Percentiles rank a stretch among this genome's conserved stretches.
These are phyloP conservation scores for Trametes punicea DNA, from an alignment of 768 basidiomycete species.

Conservation along the genomic window DNA sequence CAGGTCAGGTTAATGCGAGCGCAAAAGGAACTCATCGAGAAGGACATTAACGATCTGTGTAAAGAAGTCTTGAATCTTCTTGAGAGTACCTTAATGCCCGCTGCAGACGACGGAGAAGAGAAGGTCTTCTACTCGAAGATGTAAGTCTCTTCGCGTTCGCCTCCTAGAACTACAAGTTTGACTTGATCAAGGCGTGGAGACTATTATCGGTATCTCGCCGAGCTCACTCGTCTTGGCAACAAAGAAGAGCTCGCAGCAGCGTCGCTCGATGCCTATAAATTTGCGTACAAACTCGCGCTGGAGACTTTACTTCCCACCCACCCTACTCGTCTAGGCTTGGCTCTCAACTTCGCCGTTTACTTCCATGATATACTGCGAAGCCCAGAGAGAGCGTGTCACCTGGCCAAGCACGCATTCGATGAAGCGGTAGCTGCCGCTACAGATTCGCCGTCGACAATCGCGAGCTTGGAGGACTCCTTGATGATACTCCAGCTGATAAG, in stretches of 20 bases:
- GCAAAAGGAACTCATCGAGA: slow-evolving; percentile 74
- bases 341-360: slow-evolving; percentile 93
- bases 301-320: slow-evolving; percentile 73
- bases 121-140: slow-evolving; percentile 91
- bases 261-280: slow-evolving; percentile 82
- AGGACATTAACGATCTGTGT: slow-evolving; percentile 72
- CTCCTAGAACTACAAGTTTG: slow-evolving; percentile 13
- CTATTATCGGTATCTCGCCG: slow-evolving; percentile 88
- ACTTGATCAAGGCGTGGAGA: slow-evolving; percentile 66
- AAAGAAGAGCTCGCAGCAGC: slow-evolving; percentile 67
- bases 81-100: slow-evolving; percentile 53
- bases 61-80: slow-evolving; percentile 74
- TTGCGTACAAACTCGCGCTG: slow-evolving; percentile 79
- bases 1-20: slow-evolving; percentile 66
- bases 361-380: slow-evolving; percentile 86
- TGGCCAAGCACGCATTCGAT: slow-evolving; percentile 91
- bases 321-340: slow-evolving; percentile 84
- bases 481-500: slow-evolving; percentile 79
- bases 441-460: slow-evolving; percentile 33
- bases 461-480: slow-evolving; percentile 70
- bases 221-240: slow-evolving; percentile 72
- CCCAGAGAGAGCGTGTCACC: slow-evolving; percentile 82
- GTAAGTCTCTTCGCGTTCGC: slow-evolving; percentile 39
- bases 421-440: slow-evolving; percentile 60
- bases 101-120: slow-evolving; percentile 73